Conservation (phyloP, 169 alveolate species). For the Eimeria sp. region DNA sequence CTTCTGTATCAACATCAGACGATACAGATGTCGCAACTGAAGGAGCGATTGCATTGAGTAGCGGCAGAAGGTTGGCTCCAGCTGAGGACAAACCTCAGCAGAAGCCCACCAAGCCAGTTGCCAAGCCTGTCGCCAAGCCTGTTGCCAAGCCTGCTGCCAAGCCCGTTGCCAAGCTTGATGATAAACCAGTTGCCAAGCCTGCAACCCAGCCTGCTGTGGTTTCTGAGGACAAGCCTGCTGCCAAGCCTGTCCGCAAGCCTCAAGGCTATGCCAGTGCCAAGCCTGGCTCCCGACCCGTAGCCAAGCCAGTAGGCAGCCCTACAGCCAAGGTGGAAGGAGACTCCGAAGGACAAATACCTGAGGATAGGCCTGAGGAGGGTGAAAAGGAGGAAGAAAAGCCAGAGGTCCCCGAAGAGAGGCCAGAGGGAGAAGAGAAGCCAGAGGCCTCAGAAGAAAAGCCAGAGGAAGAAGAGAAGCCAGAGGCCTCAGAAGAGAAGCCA, state of each 20-base stretch:
- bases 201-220: background rate
- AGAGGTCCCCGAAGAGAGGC: background rate
- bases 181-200: background rate
- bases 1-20: background rate
- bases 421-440: background rate
- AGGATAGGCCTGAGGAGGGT: too few relatives aligned
- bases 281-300: background rate
- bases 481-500: too few relatives aligned
- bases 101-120: background rate
- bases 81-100: background rate
- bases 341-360: background rate
- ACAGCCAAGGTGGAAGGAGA: background rate
- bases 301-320: background rate
- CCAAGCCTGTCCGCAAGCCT: background rate
- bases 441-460: background rate
- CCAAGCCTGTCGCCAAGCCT: background rate
- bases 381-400: slow-evolving; percentile 35
- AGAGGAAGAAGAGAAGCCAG: too few relatives aligned
- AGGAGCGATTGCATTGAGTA: background rate
- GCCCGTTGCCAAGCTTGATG: background rate
- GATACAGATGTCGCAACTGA: background rate
- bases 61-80: slow-evolving; percentile 3
- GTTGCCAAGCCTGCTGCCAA: background rate
- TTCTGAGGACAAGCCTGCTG: background rate
- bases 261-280: background rate